phyloP scores from a whole-genome alignment of 2,329 filamentous ascomycete species.

The Monosporascus sp. region DNA sequence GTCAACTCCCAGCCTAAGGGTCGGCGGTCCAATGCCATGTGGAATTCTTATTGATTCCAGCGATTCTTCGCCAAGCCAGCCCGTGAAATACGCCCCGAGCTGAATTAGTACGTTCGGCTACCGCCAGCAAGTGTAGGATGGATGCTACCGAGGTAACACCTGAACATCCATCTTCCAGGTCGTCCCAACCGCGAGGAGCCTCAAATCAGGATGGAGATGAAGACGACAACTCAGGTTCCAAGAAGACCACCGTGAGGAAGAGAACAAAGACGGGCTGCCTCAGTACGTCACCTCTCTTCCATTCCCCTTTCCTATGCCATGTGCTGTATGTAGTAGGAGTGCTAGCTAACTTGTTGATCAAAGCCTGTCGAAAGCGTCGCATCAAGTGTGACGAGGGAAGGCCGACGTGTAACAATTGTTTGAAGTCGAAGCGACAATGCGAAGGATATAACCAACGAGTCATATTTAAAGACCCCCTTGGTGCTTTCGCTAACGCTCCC shows the following conservation, averaged over 20 bases:
- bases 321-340: background rate
- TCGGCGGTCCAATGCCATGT: conserved; percentile 15
- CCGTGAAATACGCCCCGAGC: background rate
- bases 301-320: conserved; percentile 4
- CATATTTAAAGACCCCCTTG: conserved; percentile 70
- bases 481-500: conserved; percentile 48
- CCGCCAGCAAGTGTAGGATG: conserved; percentile 17
- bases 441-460: conserved; percentile 81
- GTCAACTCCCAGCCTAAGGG: conserved; percentile 6
- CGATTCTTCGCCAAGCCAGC: conserved; percentile 9
- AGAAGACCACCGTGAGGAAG: conserved; percentile 51
- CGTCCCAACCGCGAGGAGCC: conserved; percentile 24
- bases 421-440: conserved; percentile 78
- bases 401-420: conserved; percentile 77
- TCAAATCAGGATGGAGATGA: conserved; percentile 28
- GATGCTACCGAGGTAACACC: conserved; percentile 21
- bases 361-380: conserved; percentile 85
- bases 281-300: conserved; percentile 51
- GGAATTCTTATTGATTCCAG: conserved; percentile 10
- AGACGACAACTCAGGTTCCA: conserved; percentile 38
- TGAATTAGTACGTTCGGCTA: conserved; percentile 1
- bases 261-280: conserved; percentile 90
- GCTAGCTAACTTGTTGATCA: conserved; percentile 14
- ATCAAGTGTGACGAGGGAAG: conserved; percentile 96
- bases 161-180: conserved; percentile 15